Percentiles rank a stretch among this genome's conserved stretches.
Conservation (phyloP, 2,329 filamentous ascomycete species). For the Colletotrichum truncatum region DNA sequence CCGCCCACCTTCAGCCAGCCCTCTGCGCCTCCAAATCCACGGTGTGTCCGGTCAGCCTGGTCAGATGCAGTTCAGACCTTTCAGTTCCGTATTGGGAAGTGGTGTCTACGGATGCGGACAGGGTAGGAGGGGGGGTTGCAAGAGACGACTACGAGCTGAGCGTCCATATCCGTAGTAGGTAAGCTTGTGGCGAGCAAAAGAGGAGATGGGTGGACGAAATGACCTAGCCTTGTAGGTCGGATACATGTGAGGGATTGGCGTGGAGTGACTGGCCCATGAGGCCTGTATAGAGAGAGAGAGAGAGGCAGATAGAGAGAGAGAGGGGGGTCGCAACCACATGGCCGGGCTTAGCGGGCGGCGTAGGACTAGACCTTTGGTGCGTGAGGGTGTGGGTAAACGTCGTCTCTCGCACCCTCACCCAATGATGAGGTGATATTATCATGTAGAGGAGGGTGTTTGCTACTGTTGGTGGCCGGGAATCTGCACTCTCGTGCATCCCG, state of each 20-base stretch:
- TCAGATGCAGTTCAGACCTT: slow-evolving; percentile 9
- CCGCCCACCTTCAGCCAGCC: slow-evolving; percentile 6
- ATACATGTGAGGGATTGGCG: slow-evolving; percentile 2
- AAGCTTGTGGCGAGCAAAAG: neutral
- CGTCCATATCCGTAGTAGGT: slow-evolving; percentile 3
- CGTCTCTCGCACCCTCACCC: neutral
- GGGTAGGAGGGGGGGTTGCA: neutral
- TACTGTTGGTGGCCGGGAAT: slow-evolving; percentile 21
- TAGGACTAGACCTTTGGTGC: neutral
- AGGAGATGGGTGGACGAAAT: neutral
- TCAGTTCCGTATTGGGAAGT: neutral
- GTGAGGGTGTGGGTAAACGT: neutral
- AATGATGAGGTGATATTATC: neutral
- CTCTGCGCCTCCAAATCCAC: neutral
- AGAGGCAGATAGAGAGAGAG: neutral
- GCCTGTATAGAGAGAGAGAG: neutral
- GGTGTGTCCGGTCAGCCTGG: slow-evolving; percentile 19
- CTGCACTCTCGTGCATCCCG: slow-evolving; percentile 29
- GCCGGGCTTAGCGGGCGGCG: neutral
- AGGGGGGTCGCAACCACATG: neutral
- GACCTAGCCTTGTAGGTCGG: neutral
- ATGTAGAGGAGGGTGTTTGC: neutral
- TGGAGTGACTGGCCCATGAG: slow-evolving; percentile 10
- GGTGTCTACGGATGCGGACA: neutral
- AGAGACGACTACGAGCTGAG: neutral